A percentile compares a stretch with the other conserved stretches of the same genome.
Conservation (phyloP, 495 filamentous ascomycete species). For the Aspergillus saccharolyticus region DNA sequence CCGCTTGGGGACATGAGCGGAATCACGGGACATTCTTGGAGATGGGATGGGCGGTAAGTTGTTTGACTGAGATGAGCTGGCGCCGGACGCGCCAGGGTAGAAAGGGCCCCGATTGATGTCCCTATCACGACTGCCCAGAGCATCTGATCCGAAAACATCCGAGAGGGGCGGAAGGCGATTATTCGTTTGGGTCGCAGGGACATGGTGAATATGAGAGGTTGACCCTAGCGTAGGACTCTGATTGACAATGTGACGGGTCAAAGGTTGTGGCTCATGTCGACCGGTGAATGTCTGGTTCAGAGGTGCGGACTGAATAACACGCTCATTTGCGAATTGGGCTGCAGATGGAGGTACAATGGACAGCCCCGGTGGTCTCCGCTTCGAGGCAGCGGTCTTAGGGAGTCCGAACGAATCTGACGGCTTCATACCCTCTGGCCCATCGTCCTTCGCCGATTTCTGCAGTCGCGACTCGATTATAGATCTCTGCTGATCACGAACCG, state of each 20-base stretch:
- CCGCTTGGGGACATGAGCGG: constrained; percentile 50
- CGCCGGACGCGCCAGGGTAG: constrained; percentile 42
- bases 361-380: constrained; percentile 79
- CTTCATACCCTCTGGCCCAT: constrained; percentile 57
- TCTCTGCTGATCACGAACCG: constrained; percentile 87
- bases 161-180: constrained; percentile 92
- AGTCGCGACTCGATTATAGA: constrained; percentile 90
- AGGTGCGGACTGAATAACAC: constrained; percentile 94
- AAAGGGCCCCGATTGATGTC: constrained; percentile 36
- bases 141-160: constrained; percentile 84
- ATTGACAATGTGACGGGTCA: constrained; percentile 78
- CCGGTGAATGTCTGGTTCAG: constrained; percentile 96
- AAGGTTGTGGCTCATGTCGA: constrained; percentile 72
- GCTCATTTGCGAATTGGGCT: constrained; percentile 88
- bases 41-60: constrained; percentile 61
- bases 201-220: constrained; percentile 87
- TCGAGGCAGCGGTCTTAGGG: constrained; percentile 61
- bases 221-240: constrained; percentile 80
- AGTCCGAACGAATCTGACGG: constrained; percentile 51
- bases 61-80: constrained; percentile 68
- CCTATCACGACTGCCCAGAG: constrained; percentile 52
- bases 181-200: constrained; percentile 81
- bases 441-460: constrained; percentile 77
- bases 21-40: constrained; percentile 58
- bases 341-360: constrained; percentile 97